Base-by-base conservation (phyloP, 768 basidiomycete genomes). In the Podaxis sp. region DNA sequence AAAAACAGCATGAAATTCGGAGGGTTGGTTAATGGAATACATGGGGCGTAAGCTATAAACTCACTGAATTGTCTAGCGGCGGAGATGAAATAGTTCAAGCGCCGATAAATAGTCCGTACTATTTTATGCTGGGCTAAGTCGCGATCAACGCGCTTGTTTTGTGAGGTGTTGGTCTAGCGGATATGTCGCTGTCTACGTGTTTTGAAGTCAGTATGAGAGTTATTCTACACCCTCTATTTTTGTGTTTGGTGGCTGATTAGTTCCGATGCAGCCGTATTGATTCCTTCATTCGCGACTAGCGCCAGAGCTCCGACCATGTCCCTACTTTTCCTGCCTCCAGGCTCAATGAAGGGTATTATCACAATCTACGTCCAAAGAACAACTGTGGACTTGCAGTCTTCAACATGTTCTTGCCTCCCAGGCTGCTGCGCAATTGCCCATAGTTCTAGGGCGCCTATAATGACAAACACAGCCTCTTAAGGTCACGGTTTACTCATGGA, bases 401-500 rank as follows among this genome's bases (percentile, higher is more conserved):
- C 0, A 7, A 9, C 49, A 26, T 24, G 13, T 2, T 13, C 22
- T 24, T 28, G 22, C 22, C 22, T 22, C 11, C n/a, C 3, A 51
- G 24, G 19, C 12, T 42, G 22, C 48, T 19, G 48, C 3, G 11
- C 13, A 9, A 24, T 19, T 40, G 54, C 3, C 19, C n/a, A 22
- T 39, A n/a, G n/a, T 53, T 53, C 39, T 24, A 19, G 30, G 19
- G 54, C 54, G 54, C 38, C 19, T 56, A 11, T 12, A 3, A 11
- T 39, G 54, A 56, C 54, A 56, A 39, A 30, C 54, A 56, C 54
- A 56, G 54, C 54, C 54, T 15, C 36, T 42, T 40, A 12, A 8
- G 26, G 8, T 55, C 53, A n/a, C 39, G 17, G 11, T 26, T 9
- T 22, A 19, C n/a, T 1, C 38, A 19, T 26, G 38, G 4, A 56